Percentiles rank a stretch among this genome's conserved stretches.
phyloP scores from a whole-genome alignment of 331 rosid species.

The Quercus tomentella region DNA sequence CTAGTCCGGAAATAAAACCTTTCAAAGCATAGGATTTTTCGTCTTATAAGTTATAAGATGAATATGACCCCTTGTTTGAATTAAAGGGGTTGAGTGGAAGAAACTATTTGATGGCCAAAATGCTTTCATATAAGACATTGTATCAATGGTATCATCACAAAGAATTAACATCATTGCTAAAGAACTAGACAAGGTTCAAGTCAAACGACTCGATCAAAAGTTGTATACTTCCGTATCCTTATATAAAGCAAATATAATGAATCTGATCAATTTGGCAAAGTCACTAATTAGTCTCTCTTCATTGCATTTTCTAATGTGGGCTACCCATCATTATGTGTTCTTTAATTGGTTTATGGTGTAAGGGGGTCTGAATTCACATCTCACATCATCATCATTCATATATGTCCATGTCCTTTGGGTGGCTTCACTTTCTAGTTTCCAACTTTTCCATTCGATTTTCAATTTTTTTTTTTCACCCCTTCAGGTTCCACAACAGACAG shows the following conservation, averaged over 20 bases:
- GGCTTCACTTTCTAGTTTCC: not conserved
- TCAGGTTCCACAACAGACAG: not conserved
- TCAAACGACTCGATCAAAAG: not conserved
- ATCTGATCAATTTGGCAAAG: not conserved
- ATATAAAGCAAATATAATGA: not conserved
- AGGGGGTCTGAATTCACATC: not conserved
- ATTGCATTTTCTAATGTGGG: not conserved
- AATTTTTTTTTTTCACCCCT: not conserved
- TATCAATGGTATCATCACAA: not conserved
- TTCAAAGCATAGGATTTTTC: not conserved
- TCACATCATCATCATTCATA: not conserved
- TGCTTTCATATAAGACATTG: not conserved
- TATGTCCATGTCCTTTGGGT: not conserved
- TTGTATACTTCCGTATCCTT: not conserved
- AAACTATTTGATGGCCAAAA: not conserved
- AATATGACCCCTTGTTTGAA: not conserved
- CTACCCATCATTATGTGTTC: too few species aligned
- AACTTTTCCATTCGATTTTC: not conserved
- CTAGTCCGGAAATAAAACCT: not conserved
- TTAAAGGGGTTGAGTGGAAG: not conserved
- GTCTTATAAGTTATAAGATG: not conserved
- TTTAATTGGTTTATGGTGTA: too few species aligned
- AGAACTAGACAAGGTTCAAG: not conserved
- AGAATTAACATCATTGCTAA: not conserved
- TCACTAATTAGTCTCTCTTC: not conserved